Evolutionary conservation across 257 asterid genomes (phyloP), one percentile per base, ranked within the genome.

Genomic region (Ophiorrhiza pumila): DNA sequence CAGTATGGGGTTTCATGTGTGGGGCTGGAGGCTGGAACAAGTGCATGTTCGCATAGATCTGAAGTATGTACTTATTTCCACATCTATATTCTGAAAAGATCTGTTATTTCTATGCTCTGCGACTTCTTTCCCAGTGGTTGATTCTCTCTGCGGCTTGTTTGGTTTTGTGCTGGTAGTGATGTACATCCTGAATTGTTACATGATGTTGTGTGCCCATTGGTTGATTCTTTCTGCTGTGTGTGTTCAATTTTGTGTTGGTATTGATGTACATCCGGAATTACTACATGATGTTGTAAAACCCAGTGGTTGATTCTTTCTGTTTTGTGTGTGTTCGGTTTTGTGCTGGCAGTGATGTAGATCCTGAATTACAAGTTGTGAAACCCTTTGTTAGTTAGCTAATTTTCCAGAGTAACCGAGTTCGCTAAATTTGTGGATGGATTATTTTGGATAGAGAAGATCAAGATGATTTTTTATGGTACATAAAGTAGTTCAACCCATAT

Each of bases 41-140:
- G 92, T 72, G 93, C 91, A 62, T 93, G 86, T 13, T 85, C 74
- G 77, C 91, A 89, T 74, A 85, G 95, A 83, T 84, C 80, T 80
- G 89, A 89, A 76, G 99, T 95, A 87, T 69, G 91, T 78, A 72
- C 60, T 68, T 27, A 53, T 37, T 63, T 47, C 73, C 49, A 7
- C 0, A 3, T 68, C 35, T 22, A 68, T 34, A 34, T 34, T 34
- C n/a, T 50, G 18, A 50, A 62, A 66, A 72, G 71, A 59, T 61
- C 23, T 61, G 32, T 71, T 71, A 7, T 67, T 45, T 42, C 4
- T 80, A 29, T 10, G 23, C 22, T 74, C 59, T 22, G 41, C 7
- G 14, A 29, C 71, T 66, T 25, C 57, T 17, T 25, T 32, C 23
- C 18, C 10, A 2, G 65, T 59, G n/a, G 65, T 15, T 59, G 23